These are phyloP conservation scores for Alternaria sp. DNA, from an alignment of 2,329 filamentous ascomycete species.

Conservation along the genomic window DNA sequence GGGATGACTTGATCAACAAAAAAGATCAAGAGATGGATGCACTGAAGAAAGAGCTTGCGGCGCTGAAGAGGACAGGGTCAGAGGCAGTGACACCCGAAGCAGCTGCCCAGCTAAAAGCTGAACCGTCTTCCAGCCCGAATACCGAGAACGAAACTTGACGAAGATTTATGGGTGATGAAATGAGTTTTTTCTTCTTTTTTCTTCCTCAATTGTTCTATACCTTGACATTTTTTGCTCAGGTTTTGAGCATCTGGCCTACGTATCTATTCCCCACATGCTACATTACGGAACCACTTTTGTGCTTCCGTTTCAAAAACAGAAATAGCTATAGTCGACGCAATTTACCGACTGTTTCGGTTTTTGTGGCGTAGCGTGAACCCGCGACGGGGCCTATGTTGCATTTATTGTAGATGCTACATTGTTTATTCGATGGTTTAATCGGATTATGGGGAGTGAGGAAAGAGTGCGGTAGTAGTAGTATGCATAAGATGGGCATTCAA, in stretches of 20 bases:
- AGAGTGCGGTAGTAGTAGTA: not conserved
- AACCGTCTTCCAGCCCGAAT: constrained; percentile 22
- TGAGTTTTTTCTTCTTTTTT: too few relatives aligned
- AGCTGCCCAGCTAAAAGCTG: constrained; percentile 21
- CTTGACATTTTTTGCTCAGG: not conserved
- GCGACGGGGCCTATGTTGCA: not conserved
- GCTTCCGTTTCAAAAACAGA: not conserved
- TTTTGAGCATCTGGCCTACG: not conserved
- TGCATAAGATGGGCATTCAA: too few relatives aligned
- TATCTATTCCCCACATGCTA: not conserved
- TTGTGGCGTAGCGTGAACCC: not conserved
- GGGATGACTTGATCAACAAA: constrained; percentile 68
- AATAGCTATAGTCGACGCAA: not conserved
- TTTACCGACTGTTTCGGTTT: not conserved
- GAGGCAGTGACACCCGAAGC: constrained; percentile 16
- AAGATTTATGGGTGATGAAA: not conserved
- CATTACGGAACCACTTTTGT: not conserved
- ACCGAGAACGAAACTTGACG: constrained; percentile 24
- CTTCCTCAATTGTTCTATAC: not conserved
- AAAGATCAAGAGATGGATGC: constrained; percentile 68
- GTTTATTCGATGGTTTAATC: not conserved
- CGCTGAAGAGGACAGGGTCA: constrained; percentile 33
- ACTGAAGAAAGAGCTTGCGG: constrained; percentile 60
- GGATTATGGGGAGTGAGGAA: not conserved
- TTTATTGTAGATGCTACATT: not conserved